Base-by-base conservation (phyloP, 2,329 filamentous ascomycete genomes). In the Cryphonectria radicalis region DNA sequence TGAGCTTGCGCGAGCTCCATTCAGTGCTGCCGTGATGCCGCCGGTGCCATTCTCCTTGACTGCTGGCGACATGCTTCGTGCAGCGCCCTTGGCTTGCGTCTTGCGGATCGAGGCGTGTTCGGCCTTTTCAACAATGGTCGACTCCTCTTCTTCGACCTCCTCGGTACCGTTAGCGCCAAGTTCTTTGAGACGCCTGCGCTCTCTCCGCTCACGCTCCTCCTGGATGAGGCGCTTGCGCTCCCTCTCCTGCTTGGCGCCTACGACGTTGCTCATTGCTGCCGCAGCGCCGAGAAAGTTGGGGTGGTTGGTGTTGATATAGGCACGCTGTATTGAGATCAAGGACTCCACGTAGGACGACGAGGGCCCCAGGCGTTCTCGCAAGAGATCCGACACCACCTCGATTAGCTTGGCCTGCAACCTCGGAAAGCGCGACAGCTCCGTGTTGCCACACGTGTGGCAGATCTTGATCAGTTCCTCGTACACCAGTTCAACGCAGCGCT, bases 391-490 rank as follows among this genome's bases (percentile, higher is more conserved):
- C 2, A 99, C 96, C 25, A 98, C 95, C 82, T 99, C 96, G 74
- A 99, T 99, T 60, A 99, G 90, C 83, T 98, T 98, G 67, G 91
- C 96, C 82, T 99, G 96, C 68, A 99, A 86, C 73, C 96, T 90
- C 17, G 96, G 96, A 81, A 95, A 99, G 74, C 96, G 89, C 68
- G 93, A 92, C 28, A 99, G 89, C 81, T 99, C 96, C 22, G 93
- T 97, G 2, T 94, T 98, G 73, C 96, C 96, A 82, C 96, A 99
- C 0, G 96, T 99, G 80, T 99, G 96, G 83, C 96, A 98, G 76
- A 99, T 98, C 84, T 99, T 99, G 84, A 99, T 99, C 62, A 99
- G 87, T 81, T 99, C 96, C 80, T 99, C 96, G 80, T 99, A 99
- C 3, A 99, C 96, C 68, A 99, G 89, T 82, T 99, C 96, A 66